Conservation (phyloP, 352 stramenopile species). For the Globisporangium middletonii region DNA sequence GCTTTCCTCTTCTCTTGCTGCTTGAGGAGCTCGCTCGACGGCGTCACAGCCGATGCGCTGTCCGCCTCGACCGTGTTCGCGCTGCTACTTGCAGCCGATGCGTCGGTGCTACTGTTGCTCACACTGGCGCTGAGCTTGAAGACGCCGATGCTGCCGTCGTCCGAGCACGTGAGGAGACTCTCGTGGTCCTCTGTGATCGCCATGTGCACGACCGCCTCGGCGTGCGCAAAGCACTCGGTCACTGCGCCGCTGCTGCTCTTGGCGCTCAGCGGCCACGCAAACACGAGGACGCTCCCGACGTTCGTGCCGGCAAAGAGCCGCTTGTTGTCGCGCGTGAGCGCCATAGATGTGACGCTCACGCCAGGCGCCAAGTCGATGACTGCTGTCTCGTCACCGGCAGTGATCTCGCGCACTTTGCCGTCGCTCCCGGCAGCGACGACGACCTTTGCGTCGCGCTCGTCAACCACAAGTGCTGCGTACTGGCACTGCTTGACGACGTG, state of each 20-base stretch:
- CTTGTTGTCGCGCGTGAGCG: slow-evolving; percentile 51
- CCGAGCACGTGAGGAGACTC: slow-evolving; percentile 41
- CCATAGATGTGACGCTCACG: slow-evolving; percentile 41
- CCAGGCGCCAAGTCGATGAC: slow-evolving; percentile 38
- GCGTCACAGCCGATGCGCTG: too few species aligned
- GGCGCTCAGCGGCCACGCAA: slow-evolving; percentile 48
- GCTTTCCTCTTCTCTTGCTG: slow-evolving; percentile 25
- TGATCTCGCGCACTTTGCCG: slow-evolving; percentile 60
- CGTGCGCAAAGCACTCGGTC: slow-evolving; percentile 49
- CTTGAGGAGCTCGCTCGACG: slow-evolving; percentile 2
- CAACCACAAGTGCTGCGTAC: slow-evolving; percentile 51
- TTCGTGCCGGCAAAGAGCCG: slow-evolving; percentile 66
- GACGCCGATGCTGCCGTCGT: slow-evolving; percentile 59
- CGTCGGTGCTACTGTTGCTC: neutral
- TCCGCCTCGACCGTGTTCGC: too few species aligned
- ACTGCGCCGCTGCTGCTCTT: slow-evolving; percentile 11
- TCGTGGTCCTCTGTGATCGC: slow-evolving; percentile 72
- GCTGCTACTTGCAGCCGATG: neutral
- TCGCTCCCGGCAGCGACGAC: slow-evolving; percentile 58
- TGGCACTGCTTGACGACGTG: slow-evolving; percentile 76
- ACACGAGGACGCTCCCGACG: slow-evolving; percentile 54
- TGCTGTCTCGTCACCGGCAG: slow-evolving; percentile 49
- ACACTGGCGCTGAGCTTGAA: slow-evolving; percentile 32
- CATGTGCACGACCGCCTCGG: slow-evolving; percentile 56
- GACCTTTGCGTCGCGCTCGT: slow-evolving; percentile 39